phyloP scores from a whole-genome alignment of 257 asterid species.

The Ajuga chamaepitys region DNA sequence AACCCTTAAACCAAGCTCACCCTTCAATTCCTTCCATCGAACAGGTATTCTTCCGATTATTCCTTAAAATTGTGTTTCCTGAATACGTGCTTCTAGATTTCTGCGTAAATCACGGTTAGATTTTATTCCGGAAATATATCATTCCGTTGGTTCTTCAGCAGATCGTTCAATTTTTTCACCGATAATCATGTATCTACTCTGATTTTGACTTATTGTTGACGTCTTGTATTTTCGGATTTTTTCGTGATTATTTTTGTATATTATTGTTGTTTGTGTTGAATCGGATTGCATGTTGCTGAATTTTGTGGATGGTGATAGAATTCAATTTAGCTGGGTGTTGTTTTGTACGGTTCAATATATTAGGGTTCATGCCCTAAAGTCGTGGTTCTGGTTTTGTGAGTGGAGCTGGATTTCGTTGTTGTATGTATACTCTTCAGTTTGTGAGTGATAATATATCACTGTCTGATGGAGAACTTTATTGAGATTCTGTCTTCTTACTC shows the following conservation, averaged over 20 bases:
- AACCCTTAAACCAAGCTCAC: slow-evolving; percentile 11
- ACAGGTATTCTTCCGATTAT: slow-evolving; percentile 18
- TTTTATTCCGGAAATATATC: slow-evolving; percentile 6
- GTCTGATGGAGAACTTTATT: not conserved
- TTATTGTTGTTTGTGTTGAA: not conserved
- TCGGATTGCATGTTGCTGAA: slow-evolving; percentile 8
- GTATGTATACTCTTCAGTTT: not conserved
- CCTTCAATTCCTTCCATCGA: not conserved
- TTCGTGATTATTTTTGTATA: not conserved
- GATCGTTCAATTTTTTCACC: slow-evolving; percentile 20
- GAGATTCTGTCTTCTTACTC: not conserved
- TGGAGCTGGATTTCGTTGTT: slow-evolving; percentile 5
- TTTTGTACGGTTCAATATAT: not conserved
- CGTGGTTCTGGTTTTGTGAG: not conserved
- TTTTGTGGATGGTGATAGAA: slow-evolving; percentile 6
- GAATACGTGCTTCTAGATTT: not conserved
- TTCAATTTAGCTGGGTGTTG: slow-evolving; percentile 2
- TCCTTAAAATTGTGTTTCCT: not conserved
- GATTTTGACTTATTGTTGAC: slow-evolving; percentile 14
- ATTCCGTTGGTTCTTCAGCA: slow-evolving; percentile 7
- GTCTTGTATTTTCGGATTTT: not conserved
- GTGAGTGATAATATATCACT: not conserved
- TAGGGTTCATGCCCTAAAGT: not conserved
- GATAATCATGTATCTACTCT: not conserved
- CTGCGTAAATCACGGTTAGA: not conserved